Evolutionary conservation across 2,329 filamentous ascomycete genomes (phyloP), one percentile per base, ranked within the genome.

Genomic region (Ascochyta pisi): DNA sequence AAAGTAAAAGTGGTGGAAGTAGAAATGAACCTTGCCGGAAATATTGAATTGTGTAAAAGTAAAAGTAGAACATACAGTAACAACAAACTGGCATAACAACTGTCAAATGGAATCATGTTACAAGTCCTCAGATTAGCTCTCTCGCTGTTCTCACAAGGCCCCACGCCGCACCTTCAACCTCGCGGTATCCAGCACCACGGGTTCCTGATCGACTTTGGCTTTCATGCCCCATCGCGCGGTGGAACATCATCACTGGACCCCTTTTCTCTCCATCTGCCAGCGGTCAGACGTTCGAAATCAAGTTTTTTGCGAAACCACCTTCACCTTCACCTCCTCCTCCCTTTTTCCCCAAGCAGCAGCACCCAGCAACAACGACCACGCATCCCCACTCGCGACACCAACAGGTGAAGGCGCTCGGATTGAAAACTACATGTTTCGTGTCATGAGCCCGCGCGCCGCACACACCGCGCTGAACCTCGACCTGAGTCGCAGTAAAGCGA

Each of bases 71-170:
- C n/a, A 3, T 19, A 19, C 3, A 19, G 19, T 19, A 19, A 19
- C 19, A 19, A n/a, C n/a, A n/a, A n/a, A n/a, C n/a, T n/a, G n/a
- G n/a, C n/a, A n/a, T n/a, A n/a, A 16, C 16, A 16, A 16, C 2
- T 2, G 16, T 16, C 16, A 16, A 16, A 16, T 16, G 2, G 16
- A 16, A 16, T 16, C 19, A 19, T 6, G 7, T 26, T 6, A 13
- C 5, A 31, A 61, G 64, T 69, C 69, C 69, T 72, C 69, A 72
- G 69, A 72, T 71, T 68, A 72, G 69, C 69, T 72, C 69, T 72
- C 69, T 58, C 62, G 62, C 66, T 66, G 69, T 71, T 63, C 66
- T 69, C 69, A 71, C 56, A 60, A 65, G 54, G 65, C 64, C 63
- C 69, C 66, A 61, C 66, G 58, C 46, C 41, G 43, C 52, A 37